Percentiles rank a stretch among this genome's conserved stretches.
These are phyloP conservation scores for Claviceps capensis DNA, from an alignment of 2,329 filamentous ascomycete genomes.

Conservation along the genomic window DNA sequence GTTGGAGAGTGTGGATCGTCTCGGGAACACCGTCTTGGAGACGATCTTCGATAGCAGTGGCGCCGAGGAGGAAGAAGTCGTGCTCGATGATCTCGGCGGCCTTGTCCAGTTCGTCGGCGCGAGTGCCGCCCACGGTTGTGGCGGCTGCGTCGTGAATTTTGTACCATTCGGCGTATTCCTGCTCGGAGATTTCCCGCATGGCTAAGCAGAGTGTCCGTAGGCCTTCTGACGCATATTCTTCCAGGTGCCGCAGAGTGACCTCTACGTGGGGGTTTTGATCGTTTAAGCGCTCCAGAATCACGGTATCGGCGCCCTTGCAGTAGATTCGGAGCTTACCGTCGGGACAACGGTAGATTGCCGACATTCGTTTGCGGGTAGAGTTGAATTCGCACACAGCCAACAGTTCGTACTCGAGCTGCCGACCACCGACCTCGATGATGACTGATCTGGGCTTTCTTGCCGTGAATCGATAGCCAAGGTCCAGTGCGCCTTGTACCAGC, in stretches of 20 bases:
- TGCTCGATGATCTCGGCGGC: constrained; percentile 91
- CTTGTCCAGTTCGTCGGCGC: constrained; percentile 91
- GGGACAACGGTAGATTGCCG: constrained; percentile 88
- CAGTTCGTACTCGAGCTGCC: constrained; percentile 72
- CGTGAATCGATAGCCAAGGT: constrained; percentile 77
- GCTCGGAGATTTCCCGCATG: constrained; percentile 82
- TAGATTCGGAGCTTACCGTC: constrained; percentile 91
- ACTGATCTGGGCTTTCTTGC: constrained; percentile 84
- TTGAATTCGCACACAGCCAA: constrained; percentile 99
- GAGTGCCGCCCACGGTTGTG: constrained; percentile 83
- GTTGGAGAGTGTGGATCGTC: constrained; percentile 92
- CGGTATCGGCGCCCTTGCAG: constrained; percentile 93
- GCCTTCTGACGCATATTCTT: constrained; percentile 95
- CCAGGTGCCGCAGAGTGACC: constrained; percentile 82
- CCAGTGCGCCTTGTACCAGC: constrained; percentile 80
- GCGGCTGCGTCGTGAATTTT: constrained; percentile 75
- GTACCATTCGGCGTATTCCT: constrained; percentile 80
- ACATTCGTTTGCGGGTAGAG: constrained; percentile 88
- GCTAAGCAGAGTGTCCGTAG: constrained; percentile 88
- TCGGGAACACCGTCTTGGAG: constrained; percentile 95
- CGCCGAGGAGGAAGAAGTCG: constrained; percentile 80
- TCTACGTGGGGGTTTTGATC: constrained; percentile 79
- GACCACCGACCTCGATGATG: constrained; percentile 62
- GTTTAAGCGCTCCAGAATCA: constrained; percentile 82
- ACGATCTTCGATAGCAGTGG: constrained; percentile 93